Percentiles rank a stretch among this genome's conserved stretches.
Evolutionary conservation across 1,284 basidiomycete genomes (phyloP).

Genomic region (Tilletia caries): DNA sequence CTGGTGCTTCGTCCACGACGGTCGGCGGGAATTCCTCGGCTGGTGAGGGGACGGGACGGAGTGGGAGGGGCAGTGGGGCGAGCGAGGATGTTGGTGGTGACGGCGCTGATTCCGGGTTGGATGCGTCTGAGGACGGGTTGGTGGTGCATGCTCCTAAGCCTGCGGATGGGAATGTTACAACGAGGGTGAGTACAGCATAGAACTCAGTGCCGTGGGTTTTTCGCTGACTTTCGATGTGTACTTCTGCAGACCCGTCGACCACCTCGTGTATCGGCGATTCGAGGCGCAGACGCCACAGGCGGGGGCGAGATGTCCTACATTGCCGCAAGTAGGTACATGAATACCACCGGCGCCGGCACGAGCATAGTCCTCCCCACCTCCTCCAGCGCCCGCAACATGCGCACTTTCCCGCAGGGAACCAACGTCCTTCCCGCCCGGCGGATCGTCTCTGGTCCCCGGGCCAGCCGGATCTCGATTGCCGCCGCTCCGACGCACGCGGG

Average conservation of each 20-base stretch:
- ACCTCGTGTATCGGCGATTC: neutral
- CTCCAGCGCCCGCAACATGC: neutral
- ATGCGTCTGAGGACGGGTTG: too few species aligned
- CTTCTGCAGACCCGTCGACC: neutral
- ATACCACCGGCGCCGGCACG: neutral
- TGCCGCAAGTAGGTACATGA: neutral
- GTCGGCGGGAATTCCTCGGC: neutral
- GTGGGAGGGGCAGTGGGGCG: slow-evolving; percentile 1
- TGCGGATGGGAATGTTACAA: neutral
- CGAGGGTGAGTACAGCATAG: slow-evolving; percentile 10
- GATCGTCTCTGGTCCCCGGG: slow-evolving; percentile 1
- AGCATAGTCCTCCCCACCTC: neutral
- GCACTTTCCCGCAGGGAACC: neutral
- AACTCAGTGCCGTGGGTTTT: too few species aligned
- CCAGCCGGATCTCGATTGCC: neutral
- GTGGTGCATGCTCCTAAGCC: too few species aligned
- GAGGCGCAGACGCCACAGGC: neutral
- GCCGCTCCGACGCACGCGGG: neutral
- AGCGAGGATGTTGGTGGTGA: neutral
- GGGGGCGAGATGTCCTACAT: neutral
- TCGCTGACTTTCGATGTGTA: neutral
- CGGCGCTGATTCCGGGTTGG: too few species aligned
- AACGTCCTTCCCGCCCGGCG: slow-evolving; percentile 1
- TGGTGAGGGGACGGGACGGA: neutral
- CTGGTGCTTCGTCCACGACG: neutral